These are phyloP conservation scores for Dactylis glomerata DNA, from an alignment of 176 grass and related monocot species.

Conservation along the genomic window DNA sequence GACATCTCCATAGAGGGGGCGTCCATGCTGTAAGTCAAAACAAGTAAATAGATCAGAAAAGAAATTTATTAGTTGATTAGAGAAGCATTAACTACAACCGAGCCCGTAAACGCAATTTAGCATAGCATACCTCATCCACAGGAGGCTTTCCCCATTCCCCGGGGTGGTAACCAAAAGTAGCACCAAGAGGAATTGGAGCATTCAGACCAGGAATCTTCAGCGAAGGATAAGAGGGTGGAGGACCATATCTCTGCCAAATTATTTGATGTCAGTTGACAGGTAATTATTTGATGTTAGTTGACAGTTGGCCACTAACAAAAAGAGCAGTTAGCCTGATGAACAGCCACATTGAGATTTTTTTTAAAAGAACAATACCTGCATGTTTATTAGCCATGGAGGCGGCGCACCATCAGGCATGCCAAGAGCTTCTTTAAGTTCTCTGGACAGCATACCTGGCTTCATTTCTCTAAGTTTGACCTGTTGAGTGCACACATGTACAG, in stretches of 20 bases:
- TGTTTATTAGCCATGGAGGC: conserved; percentile 96
- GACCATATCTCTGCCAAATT: conserved; percentile 75
- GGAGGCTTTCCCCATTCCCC: conserved; percentile 68
- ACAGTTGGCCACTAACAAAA: not conserved
- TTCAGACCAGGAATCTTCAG: conserved; percentile 94
- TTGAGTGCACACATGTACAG: conserved; percentile 5
- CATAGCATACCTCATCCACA: conserved; percentile 46
- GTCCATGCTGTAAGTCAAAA: conserved; percentile 55
- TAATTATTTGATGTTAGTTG: not conserved
- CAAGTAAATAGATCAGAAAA: conserved; percentile 29
- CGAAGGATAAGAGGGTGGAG: conserved; percentile 89
- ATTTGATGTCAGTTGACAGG: not conserved
- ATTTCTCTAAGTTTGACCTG: conserved; percentile 93
- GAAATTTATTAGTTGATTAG: not conserved
- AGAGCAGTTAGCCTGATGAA: not conserved
- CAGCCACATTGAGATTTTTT: not conserved
- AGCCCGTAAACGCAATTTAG: not conserved
- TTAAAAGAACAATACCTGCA: conserved; percentile 60
- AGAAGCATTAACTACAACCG: not conserved
- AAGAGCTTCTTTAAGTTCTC: conserved; percentile 93
- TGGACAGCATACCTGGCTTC: conserved; percentile 87
- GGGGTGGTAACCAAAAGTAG: conserved; percentile 75
- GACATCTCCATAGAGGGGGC: conserved; percentile 37
- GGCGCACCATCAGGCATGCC: conserved; percentile 95
- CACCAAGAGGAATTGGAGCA: conserved; percentile 71